Evolutionary conservation across 1,284 basidiomycete genomes (phyloP), one percentile per base, ranked within the genome.

Genomic region (Fomes fomentarius): DNA sequence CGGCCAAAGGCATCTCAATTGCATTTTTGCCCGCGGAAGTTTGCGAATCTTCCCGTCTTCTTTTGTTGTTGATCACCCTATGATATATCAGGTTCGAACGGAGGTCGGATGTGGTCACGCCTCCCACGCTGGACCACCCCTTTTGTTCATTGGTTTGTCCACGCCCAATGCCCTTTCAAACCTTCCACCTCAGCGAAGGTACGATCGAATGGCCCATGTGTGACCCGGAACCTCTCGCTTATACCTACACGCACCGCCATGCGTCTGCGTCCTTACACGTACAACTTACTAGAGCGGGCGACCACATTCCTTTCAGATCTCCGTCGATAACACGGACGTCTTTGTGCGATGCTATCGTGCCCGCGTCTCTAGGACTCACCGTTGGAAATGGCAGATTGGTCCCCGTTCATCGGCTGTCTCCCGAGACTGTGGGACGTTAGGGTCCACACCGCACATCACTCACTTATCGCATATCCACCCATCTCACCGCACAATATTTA

Each of bases 31-130:
- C 25, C 47, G 51, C 58, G 58, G 51, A 38, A 41, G 42, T 60
- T 51, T 40, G 58, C 58, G 54, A 35, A 34, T 30, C 38, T 31
- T 26, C 37, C 9, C 42, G 21, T 35, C 59, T 53, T 61, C 56
- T 54, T 58, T 56, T 58, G 56, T 57, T 56, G 59, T 33, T 56
- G 59, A 57, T 58, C 56, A 52, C 55, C 59, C 54, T 43, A 53
- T 47, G 59, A 57, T 56, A 58, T 39, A 56, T 61, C 51, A 54
- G 58, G 58, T 33, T 47, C 43, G 52, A 46, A 52, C 58, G 58
- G 58, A 60, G 54, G 52, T 57, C 58, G 58, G 58, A 52, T 51
- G 43, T 41, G 43, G 34, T 47, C 48, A 44, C 24, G 34, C 8
- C 50, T 52, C 59, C 52, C 59, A 61, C 59, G 51, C 43, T 42